These are phyloP conservation scores for Phytopythium cucurbitacearum DNA, from an alignment of 352 stramenopile species.

Conservation along the genomic window DNA sequence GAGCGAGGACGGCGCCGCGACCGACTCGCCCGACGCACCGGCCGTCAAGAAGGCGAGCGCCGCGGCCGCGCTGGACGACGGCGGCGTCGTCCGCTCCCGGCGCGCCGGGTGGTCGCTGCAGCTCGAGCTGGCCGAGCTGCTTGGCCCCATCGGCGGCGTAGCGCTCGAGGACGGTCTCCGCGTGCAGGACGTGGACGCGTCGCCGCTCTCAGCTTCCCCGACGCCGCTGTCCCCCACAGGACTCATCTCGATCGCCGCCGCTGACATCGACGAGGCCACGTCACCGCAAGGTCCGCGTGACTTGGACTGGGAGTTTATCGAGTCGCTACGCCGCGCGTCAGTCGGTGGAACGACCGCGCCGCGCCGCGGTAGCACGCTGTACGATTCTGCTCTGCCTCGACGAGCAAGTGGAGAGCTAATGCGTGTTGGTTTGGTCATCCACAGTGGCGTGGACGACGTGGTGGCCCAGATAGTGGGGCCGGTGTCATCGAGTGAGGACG, in stretches of 20 bases:
- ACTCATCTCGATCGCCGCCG: constrained; percentile 79
- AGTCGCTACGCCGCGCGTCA: constrained; percentile 36
- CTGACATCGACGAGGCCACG: constrained; percentile 73
- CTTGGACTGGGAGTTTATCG: constrained; percentile 63
- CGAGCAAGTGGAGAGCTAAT: neutral
- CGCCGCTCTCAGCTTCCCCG: constrained; percentile 24
- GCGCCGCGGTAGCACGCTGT: neutral
- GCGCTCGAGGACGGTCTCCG: constrained; percentile 31
- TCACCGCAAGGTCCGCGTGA: constrained; percentile 28
- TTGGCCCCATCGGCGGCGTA: constrained; percentile 13
- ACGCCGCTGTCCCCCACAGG: constrained; percentile 62
- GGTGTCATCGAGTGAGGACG: constrained; percentile 15
- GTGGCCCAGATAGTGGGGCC: constrained; percentile 21
- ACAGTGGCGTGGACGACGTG: constrained; percentile 20
- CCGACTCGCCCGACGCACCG: constrained; percentile 14
- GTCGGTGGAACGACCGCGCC: neutral
- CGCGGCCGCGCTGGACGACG: constrained; percentile 19
- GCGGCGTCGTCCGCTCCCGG: constrained; percentile 7
- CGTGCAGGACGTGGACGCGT: constrained; percentile 43
- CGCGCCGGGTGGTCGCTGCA: constrained; percentile 5
- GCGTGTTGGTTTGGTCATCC: neutral
- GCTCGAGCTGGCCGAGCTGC: constrained; percentile 16
- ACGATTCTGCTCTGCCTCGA: neutral
- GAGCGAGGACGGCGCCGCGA: constrained; percentile 47
- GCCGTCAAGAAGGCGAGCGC: constrained; percentile 51